These are phyloP conservation scores for Umbelopsis isabellina DNA, from an alignment of 192 early-diverging fungal species.

Conservation along the genomic window DNA sequence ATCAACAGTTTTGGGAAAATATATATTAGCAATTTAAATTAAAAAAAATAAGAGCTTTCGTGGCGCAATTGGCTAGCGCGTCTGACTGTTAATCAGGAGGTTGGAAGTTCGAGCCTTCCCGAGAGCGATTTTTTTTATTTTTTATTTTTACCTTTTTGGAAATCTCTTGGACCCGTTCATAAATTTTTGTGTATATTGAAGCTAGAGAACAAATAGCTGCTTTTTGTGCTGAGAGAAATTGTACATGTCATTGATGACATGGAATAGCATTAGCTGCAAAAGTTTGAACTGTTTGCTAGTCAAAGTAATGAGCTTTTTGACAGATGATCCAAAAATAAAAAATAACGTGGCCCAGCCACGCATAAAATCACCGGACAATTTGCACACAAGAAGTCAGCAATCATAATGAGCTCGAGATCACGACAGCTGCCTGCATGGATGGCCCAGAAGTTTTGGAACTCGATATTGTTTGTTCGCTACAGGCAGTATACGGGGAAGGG, in stretches of 20 bases:
- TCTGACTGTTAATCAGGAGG: constrained; percentile 68
- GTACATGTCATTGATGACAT: background rate
- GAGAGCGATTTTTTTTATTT: constrained; percentile 46
- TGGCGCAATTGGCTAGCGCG: constrained; percentile 66
- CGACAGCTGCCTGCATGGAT: constrained; percentile 5
- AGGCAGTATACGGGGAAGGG: background rate
- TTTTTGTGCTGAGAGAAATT: too few species aligned
- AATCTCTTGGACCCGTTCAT: too few species aligned
- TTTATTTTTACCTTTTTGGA: background rate
- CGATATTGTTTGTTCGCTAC: background rate
- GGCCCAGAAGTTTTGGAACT: constrained; percentile 2
- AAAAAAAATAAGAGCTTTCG: constrained; percentile 36
- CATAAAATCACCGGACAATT: constrained; percentile 1
- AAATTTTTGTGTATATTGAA: background rate
- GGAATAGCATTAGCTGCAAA: too few species aligned
- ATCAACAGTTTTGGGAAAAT: too few species aligned
- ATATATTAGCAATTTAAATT: background rate
- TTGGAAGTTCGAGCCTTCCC: constrained; percentile 67
- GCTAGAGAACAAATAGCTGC: too few species aligned
- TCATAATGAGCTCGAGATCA: constrained; percentile 14
- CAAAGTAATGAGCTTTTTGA: background rate
- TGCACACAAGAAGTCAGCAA: background rate
- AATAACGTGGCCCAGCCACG: constrained; percentile 8
- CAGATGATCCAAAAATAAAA: background rate
- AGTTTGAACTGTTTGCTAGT: background rate